These are phyloP conservation scores for Amylocystis lapponica DNA, from an alignment of 768 basidiomycete species.

Conservation along the genomic window DNA sequence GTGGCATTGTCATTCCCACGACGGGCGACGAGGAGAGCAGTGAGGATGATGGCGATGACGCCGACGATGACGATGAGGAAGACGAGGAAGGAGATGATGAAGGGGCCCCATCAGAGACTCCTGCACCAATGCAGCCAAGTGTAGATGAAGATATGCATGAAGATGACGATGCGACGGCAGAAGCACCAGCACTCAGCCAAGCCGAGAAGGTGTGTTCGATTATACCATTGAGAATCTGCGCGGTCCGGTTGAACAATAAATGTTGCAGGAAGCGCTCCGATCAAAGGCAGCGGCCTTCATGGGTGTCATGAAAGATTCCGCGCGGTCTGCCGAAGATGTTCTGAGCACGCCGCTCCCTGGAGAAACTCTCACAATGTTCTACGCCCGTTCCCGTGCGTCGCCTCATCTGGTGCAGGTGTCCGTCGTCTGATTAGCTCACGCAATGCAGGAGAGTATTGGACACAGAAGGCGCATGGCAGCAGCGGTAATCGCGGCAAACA, in stretches of 20 bases:
- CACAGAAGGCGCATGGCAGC: constrained; percentile 55
- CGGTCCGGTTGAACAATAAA: constrained; percentile 3
- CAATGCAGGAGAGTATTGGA: constrained; percentile 68
- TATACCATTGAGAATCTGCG: background rate
- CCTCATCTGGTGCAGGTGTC: background rate
- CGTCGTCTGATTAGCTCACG: too few relatives aligned
- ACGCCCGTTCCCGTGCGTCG: constrained; percentile 67
- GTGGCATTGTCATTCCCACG: constrained; percentile 54
- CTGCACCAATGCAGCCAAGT: background rate
- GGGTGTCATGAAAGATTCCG: constrained; percentile 55
- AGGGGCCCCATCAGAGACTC: background rate
- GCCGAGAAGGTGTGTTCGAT: constrained; percentile 14
- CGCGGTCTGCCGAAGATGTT: constrained; percentile 61
- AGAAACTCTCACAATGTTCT: constrained; percentile 80
- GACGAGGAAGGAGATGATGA: constrained; percentile 15
- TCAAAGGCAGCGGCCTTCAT: constrained; percentile 47
- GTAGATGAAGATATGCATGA: background rate
- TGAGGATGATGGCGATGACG: constrained; percentile 54
- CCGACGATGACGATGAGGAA: constrained; percentile 49
- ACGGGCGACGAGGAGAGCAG: constrained; percentile 59
- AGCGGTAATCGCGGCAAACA: constrained; percentile 72
- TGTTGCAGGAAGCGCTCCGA: constrained; percentile 33
- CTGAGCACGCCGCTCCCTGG: constrained; percentile 79
- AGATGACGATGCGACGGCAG: constrained; percentile 10
- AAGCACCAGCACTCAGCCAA: constrained; percentile 18